Percentiles rank a stretch among this genome's conserved stretches.
Conservation (phyloP, 345 rosid genomes). For the Acer campestre region DNA sequence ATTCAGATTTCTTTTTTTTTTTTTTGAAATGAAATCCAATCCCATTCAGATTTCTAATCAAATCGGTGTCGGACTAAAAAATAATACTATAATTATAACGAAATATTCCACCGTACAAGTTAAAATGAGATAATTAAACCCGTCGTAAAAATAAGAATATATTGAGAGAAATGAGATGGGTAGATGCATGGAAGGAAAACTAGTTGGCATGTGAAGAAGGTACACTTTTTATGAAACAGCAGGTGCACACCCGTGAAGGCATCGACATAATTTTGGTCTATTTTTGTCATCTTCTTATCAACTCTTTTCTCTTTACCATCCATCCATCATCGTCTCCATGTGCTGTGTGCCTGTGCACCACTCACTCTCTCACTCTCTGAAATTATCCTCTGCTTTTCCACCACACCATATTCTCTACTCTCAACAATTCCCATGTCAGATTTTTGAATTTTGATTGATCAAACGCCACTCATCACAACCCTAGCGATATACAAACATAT, state of each 20-base stretch:
- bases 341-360: constrained; percentile 6
- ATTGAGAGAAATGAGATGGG: neutral
- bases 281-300: constrained; percentile 32
- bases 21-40: too few relatives aligned
- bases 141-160: neutral
- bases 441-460: too few relatives aligned
- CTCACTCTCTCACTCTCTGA: neutral
- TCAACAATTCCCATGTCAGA: neutral
- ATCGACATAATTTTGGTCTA: neutral
- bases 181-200: neutral
- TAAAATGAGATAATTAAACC: too few relatives aligned
- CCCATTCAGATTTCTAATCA: too few relatives aligned
- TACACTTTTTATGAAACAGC: neutral
- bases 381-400: neutral
- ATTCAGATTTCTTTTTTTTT: too few relatives aligned
- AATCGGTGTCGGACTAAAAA: too few relatives aligned
- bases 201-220: neutral
- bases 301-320: neutral
- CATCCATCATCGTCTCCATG: neutral
- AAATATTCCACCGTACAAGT: too few relatives aligned
- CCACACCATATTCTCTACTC: neutral
- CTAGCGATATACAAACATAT: too few relatives aligned
- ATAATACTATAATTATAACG: too few relatives aligned
- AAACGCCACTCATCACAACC: too few relatives aligned
- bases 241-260: constrained; percentile 39